Conservation (phyloP, 768 basidiomycete genomes). For the Porphyrellus cyaneotinctus region DNA sequence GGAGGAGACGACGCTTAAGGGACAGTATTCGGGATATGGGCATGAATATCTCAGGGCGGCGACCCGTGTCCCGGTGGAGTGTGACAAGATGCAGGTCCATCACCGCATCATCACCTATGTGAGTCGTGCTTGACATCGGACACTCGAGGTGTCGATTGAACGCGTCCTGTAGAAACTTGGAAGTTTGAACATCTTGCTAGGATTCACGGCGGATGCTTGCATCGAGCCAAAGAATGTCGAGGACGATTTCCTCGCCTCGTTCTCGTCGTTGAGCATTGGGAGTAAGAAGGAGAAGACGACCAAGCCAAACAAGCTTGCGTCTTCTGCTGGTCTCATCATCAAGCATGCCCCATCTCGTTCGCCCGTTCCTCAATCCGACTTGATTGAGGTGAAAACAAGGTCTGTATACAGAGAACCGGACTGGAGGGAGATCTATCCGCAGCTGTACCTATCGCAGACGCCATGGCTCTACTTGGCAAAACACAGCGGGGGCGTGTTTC, state of each 20-base stretch:
- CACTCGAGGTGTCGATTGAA: background rate
- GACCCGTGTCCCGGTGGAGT: constrained; percentile 45
- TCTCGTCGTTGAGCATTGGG: constrained; percentile 23
- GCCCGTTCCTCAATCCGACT: constrained; percentile 33
- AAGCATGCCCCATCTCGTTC: constrained; percentile 23
- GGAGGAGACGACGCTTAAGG: constrained; percentile 26
- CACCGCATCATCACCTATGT: constrained; percentile 64
- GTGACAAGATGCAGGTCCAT: constrained; percentile 51
- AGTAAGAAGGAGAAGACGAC: background rate
- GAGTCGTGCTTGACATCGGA: constrained; percentile 22
- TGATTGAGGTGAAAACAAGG: constrained; percentile 37
- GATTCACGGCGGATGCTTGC: constrained; percentile 52
- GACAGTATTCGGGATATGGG: constrained; percentile 45
- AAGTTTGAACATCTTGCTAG: constrained; percentile 54
- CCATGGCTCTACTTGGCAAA: constrained; percentile 55
- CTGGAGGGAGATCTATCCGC: constrained; percentile 61
- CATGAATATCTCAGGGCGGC: constrained; percentile 58
- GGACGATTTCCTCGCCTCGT: constrained; percentile 25
- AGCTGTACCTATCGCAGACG: constrained; percentile 68
- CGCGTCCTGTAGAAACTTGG: constrained; percentile 44
- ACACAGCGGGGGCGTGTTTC: constrained; percentile 54
- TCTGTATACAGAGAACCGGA: constrained; percentile 33
- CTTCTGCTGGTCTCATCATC: constrained; percentile 15
- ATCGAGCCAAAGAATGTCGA: constrained; percentile 16
- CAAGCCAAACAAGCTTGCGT: background rate